Evolutionary conservation across 2,329 filamentous ascomycete species (phyloP).

Genomic region (Podosphaera fusca): DNA sequence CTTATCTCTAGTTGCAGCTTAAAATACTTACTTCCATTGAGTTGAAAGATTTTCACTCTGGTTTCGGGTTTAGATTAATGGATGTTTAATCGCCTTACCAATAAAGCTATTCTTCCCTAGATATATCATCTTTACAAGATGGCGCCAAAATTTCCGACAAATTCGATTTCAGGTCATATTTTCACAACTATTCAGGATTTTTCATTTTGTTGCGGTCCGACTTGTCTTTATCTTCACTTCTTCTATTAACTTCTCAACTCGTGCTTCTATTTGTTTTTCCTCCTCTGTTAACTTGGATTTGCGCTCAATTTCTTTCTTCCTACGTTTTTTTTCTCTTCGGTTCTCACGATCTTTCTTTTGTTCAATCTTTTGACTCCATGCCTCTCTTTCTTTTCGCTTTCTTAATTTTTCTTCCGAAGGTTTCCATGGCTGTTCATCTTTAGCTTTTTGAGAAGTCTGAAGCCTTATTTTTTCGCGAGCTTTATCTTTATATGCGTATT

Average conservation of each 20-base stretch:
- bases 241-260: conserved; percentile 40
- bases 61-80: no score
- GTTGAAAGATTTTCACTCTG: no score
- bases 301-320: conserved; percentile 38
- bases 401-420: conserved; percentile 22
- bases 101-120: no score
- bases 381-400: conserved; percentile 38
- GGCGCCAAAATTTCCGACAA: no score
- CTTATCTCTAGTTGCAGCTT: no score
- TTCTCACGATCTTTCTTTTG: conserved; percentile 37
- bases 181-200: no score
- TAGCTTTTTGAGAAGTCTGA: conserved; percentile 28
- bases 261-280: conserved; percentile 37
- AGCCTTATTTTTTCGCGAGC: conserved; percentile 41
- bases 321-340: conserved; percentile 39
- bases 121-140: no score
- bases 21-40: no score
- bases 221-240: conserved; percentile 31
- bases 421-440: conserved; percentile 19
- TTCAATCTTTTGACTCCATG: conserved; percentile 53
- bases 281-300: conserved; percentile 45
- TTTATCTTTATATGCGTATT: conserved; percentile 50
- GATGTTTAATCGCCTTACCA: no score
- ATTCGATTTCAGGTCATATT: no score
- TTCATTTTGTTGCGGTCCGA: conserved; percentile 6